Evolutionary conservation across 75 land plant species (phyloP).

Genomic region (Pseudotsuga menziesii): DNA sequence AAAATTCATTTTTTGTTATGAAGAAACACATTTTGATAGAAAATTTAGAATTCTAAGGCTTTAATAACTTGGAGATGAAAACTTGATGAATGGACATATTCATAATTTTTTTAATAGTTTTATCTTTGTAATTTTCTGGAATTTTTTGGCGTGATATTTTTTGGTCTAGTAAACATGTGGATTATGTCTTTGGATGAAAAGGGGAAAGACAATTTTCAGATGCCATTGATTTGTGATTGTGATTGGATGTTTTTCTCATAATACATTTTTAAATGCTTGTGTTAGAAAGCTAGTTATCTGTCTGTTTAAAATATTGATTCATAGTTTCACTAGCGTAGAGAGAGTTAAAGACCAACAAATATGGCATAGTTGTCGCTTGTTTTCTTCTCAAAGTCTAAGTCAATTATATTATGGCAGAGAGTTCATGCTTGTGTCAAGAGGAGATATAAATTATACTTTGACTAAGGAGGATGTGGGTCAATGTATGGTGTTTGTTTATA

Average conservation of each 20-base stretch:
- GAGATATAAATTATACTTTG: slow-evolving; percentile 71
- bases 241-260: neutral
- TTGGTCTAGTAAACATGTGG: too few relatives aligned
- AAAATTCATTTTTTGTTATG: neutral
- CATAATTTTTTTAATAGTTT: too few relatives aligned
- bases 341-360: neutral
- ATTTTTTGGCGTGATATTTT: too few relatives aligned
- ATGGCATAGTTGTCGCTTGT: neutral
- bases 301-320: too few relatives aligned
- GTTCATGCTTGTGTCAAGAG: slow-evolving; percentile 58
- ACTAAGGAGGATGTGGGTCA: slow-evolving; percentile 79
- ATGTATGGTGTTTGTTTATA: slow-evolving; percentile 69
- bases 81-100: too few relatives aligned
- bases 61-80: too few relatives aligned
- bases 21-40: neutral
- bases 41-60: neutral
- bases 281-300: neutral
- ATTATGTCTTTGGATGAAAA: too few relatives aligned
- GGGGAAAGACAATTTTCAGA: neutral
- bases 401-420: slow-evolving; percentile 37
- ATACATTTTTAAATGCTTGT: neutral
- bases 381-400: neutral
- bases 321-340: neutral
- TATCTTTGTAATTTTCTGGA: too few relatives aligned
- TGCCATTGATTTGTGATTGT: neutral